Percentiles rank a stretch among this genome's conserved stretches.
phyloP scores from a whole-genome alignment of 1,139 yeast genomes.

The Blastobotrys raffinosifermentans region DNA sequence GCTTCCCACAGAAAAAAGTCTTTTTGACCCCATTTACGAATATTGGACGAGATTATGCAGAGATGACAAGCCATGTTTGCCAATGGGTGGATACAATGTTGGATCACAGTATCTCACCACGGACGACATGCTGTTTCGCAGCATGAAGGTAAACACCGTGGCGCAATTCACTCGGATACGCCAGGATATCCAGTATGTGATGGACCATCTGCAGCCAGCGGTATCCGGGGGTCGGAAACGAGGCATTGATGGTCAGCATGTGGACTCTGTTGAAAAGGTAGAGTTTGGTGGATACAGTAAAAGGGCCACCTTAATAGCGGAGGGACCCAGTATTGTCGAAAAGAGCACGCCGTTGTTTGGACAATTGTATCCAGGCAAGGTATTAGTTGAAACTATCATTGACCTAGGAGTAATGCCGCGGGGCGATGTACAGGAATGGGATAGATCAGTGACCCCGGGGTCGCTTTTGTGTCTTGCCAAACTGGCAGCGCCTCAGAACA shows the following conservation, averaged over 20 bases:
- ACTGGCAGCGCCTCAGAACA: constrained; percentile 18
- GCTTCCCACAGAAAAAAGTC: constrained; percentile 8
- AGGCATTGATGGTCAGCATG: constrained; percentile 3
- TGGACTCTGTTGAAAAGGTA: constrained; percentile 23
- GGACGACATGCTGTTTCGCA: constrained; percentile 33
- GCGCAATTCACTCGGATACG: constrained; percentile 24
- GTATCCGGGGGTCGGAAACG: constrained; percentile 2
- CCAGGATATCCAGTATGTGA: constrained; percentile 25
- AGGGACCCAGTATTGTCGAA: no score
- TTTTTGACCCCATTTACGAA: constrained; percentile 1
- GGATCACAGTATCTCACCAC: constrained; percentile 33
- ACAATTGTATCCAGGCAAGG: constrained; percentile 19
- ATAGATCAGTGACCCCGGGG: constrained; percentile 23
- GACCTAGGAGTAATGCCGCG: constrained; percentile 20
- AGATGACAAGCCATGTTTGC: no score
- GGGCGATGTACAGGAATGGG: constrained; percentile 31
- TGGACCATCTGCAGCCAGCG: constrained; percentile 24
- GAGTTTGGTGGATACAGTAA: constrained; percentile 6
- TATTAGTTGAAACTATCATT: constrained; percentile 24
- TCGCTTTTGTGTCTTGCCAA: constrained; percentile 29
- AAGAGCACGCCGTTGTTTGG: constrained; percentile 27
- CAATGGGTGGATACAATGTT: no score
- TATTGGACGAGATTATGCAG: neutral
- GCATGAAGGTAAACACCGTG: constrained; percentile 20
- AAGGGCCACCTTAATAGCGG: constrained; percentile 1